A percentile compares a stretch with the other conserved stretches of the same genome.
Conservation (phyloP, 495 filamentous ascomycete genomes). For the Aspergillus nidulans region DNA sequence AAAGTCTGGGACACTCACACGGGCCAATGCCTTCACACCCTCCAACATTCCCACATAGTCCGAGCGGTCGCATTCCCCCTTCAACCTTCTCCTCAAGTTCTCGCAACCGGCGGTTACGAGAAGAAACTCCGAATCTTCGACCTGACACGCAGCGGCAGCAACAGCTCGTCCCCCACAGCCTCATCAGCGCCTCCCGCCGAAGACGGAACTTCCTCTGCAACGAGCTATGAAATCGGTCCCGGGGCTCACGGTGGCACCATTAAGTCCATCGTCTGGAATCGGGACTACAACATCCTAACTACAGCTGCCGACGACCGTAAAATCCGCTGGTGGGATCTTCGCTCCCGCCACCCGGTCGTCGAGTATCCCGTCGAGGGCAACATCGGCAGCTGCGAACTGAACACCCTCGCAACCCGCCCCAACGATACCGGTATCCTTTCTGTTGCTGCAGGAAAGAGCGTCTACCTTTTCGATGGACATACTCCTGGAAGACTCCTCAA, state of each 20-base stretch:
- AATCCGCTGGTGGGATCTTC: conserved; percentile 91
- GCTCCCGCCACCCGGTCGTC: conserved; percentile 62
- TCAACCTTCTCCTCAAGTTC: conserved; percentile 64
- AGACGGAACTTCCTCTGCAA: conserved; percentile 28
- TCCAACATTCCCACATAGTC: conserved; percentile 91
- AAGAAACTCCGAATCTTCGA: conserved; percentile 97
- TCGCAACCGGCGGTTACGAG: conserved; percentile 91
- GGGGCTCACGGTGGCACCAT: conserved; percentile 81
- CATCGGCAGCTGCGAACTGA: conserved; percentile 88
- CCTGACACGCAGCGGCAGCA: conserved; percentile 48
- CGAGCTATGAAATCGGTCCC: conserved; percentile 79
- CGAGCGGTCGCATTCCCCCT: conserved; percentile 85
- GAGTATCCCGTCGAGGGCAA: conserved; percentile 72
- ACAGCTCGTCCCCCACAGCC: conserved; percentile 37
- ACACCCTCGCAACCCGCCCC: conserved; percentile 39
- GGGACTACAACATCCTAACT: conserved; percentile 78
- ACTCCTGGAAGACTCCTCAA: conserved; percentile 70
- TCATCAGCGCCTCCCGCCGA: conserved; percentile 25
- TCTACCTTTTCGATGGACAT: conserved; percentile 86
- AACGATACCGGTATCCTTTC: conserved; percentile 46
- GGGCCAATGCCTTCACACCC: conserved; percentile 81
- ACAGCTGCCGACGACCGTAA: conserved; percentile 88
- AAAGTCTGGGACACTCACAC: conserved; percentile 97
- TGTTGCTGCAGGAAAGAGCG: conserved; percentile 74
- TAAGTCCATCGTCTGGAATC: conserved; percentile 90